phyloP scores from a whole-genome alignment of 2,329 filamentous ascomycete genomes.

The Raffaelea albimanens region DNA sequence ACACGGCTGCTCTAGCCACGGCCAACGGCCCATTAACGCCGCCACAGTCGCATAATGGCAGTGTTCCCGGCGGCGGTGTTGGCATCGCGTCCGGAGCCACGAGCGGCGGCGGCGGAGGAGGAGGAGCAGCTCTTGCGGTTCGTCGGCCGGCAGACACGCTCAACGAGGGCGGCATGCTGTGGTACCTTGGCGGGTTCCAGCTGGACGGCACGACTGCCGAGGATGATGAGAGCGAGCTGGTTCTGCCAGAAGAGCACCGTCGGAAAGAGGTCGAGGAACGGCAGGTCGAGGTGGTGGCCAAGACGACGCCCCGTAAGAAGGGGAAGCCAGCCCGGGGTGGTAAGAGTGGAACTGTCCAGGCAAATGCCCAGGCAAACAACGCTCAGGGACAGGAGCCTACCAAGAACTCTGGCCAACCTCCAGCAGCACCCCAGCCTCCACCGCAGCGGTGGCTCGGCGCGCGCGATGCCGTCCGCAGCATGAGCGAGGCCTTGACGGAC shows the following conservation, averaged over 20 bases:
- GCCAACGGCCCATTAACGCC: conserved; percentile 49
- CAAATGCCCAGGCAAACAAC: too few relatives aligned
- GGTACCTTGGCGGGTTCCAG: conserved; percentile 79
- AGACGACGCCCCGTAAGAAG: too few relatives aligned
- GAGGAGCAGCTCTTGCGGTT: background rate
- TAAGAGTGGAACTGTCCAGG: too few relatives aligned
- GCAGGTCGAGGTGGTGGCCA: too few relatives aligned
- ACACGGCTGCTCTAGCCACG: conserved; percentile 16
- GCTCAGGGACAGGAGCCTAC: too few relatives aligned
- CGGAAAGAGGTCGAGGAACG: too few relatives aligned
- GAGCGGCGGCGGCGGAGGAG: background rate
- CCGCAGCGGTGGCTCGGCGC: conserved; percentile 47
- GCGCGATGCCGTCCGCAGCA: conserved; percentile 53
- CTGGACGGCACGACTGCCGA: conserved; percentile 71
- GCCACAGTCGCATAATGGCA: conserved; percentile 51
- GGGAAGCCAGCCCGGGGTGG: too few relatives aligned
- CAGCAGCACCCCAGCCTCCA: background rate
- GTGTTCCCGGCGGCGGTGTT: conserved; percentile 21
- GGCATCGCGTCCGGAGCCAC: too few relatives aligned
- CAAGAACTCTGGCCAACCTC: too few relatives aligned
- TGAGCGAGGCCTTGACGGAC: conserved; percentile 84
- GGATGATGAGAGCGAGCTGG: conserved; percentile 28
- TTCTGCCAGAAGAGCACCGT: too few relatives aligned
- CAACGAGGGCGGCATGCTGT: conserved; percentile 69
- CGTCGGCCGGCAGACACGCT: conserved; percentile 43